phyloP scores from a whole-genome alignment of 176 grass and related monocot genomes.

The Phragmites australis region DNA sequence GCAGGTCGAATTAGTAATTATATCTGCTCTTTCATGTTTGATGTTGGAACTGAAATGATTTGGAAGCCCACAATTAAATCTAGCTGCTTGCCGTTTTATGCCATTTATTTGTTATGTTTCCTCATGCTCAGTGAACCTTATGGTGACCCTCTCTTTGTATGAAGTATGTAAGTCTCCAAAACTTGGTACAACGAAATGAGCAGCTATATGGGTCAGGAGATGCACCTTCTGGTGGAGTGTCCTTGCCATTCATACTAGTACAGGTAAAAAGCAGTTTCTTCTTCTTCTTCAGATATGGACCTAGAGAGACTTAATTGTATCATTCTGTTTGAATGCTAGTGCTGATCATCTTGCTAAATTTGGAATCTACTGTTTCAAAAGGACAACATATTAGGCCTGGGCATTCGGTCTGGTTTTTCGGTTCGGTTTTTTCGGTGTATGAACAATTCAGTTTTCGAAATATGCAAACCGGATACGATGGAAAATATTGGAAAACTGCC shows the following conservation, averaged over 20 bases:
- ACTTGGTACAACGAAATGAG: constrained; percentile 82
- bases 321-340: constrained; percentile 13
- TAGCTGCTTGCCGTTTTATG: not conserved
- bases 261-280: constrained; percentile 69
- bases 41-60: constrained; percentile 29
- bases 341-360: constrained; percentile 14
- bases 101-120: not conserved
- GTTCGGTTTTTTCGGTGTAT: no score
- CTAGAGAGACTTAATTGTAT: not conserved
- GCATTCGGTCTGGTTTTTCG: no score
- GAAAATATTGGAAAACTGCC: no score
- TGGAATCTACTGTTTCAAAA: not conserved
- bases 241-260: constrained; percentile 96
- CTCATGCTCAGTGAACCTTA: constrained; percentile 16
- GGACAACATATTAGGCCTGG: not conserved
- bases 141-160: not conserved
- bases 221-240: constrained; percentile 83
- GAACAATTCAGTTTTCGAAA: no score
- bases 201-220: constrained; percentile 78
- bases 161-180: constrained; percentile 80
- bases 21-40: constrained; percentile 19
- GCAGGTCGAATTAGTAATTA: constrained; percentile 5
- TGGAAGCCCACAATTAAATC: not conserved
- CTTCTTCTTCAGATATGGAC: not conserved
- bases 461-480: no score